A percentile compares a stretch with the other conserved stretches of the same genome.
phyloP scores from a whole-genome alignment of 208 protist species.

The Tritrichomonas foetus region DNA sequence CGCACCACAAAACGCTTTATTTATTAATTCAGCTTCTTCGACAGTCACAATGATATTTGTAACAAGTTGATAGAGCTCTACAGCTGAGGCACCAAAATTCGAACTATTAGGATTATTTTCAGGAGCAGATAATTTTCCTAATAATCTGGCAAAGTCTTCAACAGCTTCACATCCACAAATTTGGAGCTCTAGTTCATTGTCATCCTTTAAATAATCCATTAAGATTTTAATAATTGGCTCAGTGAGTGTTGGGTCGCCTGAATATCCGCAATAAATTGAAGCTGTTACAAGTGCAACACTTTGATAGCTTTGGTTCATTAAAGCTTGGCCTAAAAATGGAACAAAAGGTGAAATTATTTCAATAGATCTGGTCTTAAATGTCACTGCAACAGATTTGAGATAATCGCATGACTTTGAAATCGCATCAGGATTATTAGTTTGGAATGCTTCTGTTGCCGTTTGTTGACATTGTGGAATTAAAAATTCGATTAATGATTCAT shows the following conservation, averaged over 20 bases:
- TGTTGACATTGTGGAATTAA: neutral
- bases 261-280: neutral
- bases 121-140: neutral
- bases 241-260: neutral
- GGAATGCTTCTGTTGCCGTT: neutral
- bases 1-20: neutral
- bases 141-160: neutral
- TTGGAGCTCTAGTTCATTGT: no score
- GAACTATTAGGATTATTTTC: neutral
- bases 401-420: neutral
- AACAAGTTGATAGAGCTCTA: neutral
- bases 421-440: neutral
- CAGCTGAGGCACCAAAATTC: neutral
- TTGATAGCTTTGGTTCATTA: neutral
- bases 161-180: neutral
- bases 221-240: neutral
- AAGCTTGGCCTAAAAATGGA: neutral
- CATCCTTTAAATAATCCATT: neutral
- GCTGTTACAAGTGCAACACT: neutral
- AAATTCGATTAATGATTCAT: neutral
- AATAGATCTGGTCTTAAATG: neutral
- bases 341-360: neutral
- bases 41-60: neutral
- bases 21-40: neutral
- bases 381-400: neutral